Evolutionary conservation across 2,329 filamentous ascomycete species (phyloP).

Genomic region (Proliferodiscus dingleyae): DNA sequence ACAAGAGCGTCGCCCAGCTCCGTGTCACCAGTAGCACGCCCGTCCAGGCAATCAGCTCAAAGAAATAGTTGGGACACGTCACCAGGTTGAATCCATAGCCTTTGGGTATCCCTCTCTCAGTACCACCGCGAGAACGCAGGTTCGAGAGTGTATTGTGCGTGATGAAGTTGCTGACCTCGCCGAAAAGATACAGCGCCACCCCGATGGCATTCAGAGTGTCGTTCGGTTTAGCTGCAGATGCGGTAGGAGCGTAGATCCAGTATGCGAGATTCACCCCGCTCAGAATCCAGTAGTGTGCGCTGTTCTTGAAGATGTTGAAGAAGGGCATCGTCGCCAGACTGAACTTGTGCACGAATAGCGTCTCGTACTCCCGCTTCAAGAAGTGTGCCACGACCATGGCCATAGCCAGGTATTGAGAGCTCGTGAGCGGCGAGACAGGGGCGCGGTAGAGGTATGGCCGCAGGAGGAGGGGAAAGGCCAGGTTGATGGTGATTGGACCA

Average conservation of each 20-base stretch:
- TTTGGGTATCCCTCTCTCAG: constrained; percentile 79
- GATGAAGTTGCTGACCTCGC: constrained; percentile 74
- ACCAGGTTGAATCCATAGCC: constrained; percentile 82
- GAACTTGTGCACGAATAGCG: constrained; percentile 91
- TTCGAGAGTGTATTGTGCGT: constrained; percentile 75
- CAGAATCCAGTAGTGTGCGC: constrained; percentile 85
- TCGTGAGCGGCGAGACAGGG: constrained; percentile 47
- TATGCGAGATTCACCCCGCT: constrained; percentile 77
- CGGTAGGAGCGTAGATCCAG: constrained; percentile 76
- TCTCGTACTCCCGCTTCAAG: constrained; percentile 91
- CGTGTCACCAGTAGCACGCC: constrained; percentile 76
- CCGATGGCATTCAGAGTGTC: constrained; percentile 57
- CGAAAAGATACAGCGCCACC: constrained; percentile 66
- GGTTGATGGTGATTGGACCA: constrained; percentile 85
- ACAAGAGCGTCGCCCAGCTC: constrained; percentile 72
- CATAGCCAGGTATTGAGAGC: constrained; percentile 69
- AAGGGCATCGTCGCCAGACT: constrained; percentile 90
- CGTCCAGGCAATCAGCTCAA: constrained; percentile 81
- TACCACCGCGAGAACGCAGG: constrained; percentile 73
- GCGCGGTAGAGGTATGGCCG: constrained; percentile 66
- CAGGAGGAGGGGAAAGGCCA: constrained; percentile 61
- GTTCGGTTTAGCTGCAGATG: constrained; percentile 51
- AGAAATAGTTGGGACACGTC: constrained; percentile 97
- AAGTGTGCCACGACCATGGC: constrained; percentile 78
- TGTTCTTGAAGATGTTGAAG: constrained; percentile 91